Conservation (phyloP, 345 rosid genomes). For the Carallia brachiata region DNA sequence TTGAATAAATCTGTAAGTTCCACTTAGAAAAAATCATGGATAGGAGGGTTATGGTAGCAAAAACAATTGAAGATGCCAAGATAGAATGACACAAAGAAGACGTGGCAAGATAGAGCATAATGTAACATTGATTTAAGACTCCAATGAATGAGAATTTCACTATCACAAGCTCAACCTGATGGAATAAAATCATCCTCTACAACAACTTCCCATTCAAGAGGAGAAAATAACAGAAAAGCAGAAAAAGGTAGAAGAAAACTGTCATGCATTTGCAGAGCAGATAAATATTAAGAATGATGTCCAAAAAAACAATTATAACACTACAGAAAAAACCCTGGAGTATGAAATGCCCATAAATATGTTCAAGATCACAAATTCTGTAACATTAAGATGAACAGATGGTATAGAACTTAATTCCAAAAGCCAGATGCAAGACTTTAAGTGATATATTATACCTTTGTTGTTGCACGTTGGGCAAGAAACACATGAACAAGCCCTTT, state of each 20-base stretch:
- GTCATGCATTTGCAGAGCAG: no score
- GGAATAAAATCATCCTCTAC: not conserved
- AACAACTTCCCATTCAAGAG: not conserved
- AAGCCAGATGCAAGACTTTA: not conserved
- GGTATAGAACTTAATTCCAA: not conserved
- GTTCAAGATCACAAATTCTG: not conserved
- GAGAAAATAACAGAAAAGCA: not conserved
- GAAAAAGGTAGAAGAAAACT: no score
- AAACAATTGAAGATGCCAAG: not conserved
- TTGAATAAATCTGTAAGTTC: not conserved
- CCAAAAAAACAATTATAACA: no score
- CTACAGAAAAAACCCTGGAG: not conserved
- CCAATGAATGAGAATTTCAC: not conserved
- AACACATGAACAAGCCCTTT: conserved; percentile 85
- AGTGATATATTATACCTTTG: conserved; percentile 53
- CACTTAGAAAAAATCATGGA: not conserved
- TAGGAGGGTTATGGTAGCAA: not conserved
- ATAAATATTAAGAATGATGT: no score
- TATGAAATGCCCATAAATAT: not conserved
- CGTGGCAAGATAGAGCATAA: no score
- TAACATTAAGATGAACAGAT: not conserved
- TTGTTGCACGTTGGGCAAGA: conserved; percentile 80
- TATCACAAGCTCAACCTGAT: not conserved
- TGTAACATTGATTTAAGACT: no score
- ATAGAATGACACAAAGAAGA: no score